phyloP scores from a whole-genome alignment of 2,329 filamentous ascomycete species.

The Penicillium sp. region DNA sequence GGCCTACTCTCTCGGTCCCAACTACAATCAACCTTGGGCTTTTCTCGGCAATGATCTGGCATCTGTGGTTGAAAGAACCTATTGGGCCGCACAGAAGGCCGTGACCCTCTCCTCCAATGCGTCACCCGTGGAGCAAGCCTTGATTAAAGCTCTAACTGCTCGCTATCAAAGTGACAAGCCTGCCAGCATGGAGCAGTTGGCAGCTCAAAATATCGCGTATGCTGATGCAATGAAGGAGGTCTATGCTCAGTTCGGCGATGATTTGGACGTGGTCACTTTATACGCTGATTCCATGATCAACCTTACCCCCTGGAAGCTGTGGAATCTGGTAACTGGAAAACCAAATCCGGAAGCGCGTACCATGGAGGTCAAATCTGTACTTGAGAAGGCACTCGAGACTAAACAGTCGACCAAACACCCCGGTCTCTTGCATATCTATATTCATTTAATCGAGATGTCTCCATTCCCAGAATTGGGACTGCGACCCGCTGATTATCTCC shows the following conservation, averaged over 20 bases:
- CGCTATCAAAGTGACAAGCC: conserved; percentile 61
- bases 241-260: conserved; percentile 54
- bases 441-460: conserved; percentile 79
- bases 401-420: conserved; percentile 60
- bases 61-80: conserved; percentile 49
- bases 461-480: conserved; percentile 63
- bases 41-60: conserved; percentile 66
- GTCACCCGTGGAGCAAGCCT: conserved; percentile 59
- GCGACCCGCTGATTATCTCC: conserved; percentile 61
- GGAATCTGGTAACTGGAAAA: conserved; percentile 61
- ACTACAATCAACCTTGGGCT: conserved; percentile 79
- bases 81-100: conserved; percentile 49
- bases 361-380: conserved; percentile 57
- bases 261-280: conserved; percentile 64
- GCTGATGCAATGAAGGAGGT: conserved; percentile 62
- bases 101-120: conserved; percentile 37
- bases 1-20: conserved; percentile 70
- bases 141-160: conserved; percentile 63
- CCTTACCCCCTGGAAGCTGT: conserved; percentile 65
- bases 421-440: conserved; percentile 72
- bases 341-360: conserved; percentile 59
- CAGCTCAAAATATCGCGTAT: conserved; percentile 60
- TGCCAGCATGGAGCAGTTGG: conserved; percentile 48
- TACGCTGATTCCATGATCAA: conserved; percentile 69
- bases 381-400: conserved; percentile 60